Evolutionary conservation across 441 rosid genomes (phyloP).

Genomic region (Pelargonium citronellum): DNA sequence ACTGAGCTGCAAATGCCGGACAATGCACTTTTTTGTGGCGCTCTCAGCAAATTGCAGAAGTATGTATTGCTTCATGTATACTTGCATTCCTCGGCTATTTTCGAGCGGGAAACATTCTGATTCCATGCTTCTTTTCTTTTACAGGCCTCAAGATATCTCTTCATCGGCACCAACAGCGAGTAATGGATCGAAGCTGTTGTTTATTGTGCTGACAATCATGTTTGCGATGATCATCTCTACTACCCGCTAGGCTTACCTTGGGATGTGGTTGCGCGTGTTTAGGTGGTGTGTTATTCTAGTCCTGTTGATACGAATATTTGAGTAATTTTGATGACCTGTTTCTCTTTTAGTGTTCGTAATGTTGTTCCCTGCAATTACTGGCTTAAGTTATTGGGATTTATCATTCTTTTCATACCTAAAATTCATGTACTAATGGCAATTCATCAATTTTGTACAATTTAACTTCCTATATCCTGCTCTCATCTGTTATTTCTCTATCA

Average conservation of each 20-base stretch:
- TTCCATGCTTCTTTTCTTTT: background rate
- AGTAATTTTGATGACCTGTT: background rate
- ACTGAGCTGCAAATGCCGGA: conserved; percentile 47
- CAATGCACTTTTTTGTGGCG: conserved; percentile 52
- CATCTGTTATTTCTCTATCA: too few species aligned
- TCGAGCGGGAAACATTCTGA: background rate
- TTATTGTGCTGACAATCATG: background rate
- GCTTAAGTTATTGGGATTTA: background rate
- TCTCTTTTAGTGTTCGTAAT: background rate
- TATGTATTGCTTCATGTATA: background rate
- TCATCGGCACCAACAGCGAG: background rate
- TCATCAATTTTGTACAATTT: background rate
- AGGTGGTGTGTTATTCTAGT: background rate
- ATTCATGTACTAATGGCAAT: background rate
- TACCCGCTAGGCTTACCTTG: too few species aligned
- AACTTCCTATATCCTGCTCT: too few species aligned
- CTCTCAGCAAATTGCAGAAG: background rate
- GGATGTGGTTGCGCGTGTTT: too few species aligned
- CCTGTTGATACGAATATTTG: background rate
- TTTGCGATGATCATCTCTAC: background rate
- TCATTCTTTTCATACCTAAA: background rate
- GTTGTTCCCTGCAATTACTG: background rate
- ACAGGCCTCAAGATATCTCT: background rate
- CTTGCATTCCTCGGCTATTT: background rate
- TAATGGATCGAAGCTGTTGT: background rate